phyloP scores from a whole-genome alignment of 2,329 filamentous ascomycete genomes.

The Byssoonygena ceratinophila region DNA sequence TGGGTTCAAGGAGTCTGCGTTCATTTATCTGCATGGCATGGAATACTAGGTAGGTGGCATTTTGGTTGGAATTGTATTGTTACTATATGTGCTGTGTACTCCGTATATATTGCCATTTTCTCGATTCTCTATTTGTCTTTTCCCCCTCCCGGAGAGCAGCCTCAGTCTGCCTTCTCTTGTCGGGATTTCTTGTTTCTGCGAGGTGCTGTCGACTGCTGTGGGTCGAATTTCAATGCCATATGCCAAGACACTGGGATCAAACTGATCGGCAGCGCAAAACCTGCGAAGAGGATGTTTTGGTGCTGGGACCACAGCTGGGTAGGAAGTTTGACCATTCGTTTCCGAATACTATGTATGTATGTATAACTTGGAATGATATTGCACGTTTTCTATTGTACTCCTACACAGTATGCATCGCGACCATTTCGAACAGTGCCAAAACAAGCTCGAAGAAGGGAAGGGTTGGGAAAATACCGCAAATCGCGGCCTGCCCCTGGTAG shows the following conservation, averaged over 20 bases:
- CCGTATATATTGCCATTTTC: background rate
- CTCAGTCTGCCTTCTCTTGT: background rate
- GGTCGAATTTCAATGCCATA: background rate
- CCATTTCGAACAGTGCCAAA: background rate
- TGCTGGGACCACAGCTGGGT: background rate
- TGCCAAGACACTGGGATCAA: background rate
- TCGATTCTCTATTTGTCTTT: background rate
- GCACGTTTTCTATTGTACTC: background rate
- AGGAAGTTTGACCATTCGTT: background rate
- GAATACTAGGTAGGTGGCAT: background rate
- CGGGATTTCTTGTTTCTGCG: background rate
- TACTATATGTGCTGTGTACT: background rate
- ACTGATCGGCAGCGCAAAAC: background rate
- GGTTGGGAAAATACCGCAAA: slow-evolving; percentile 5
- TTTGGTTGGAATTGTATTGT: background rate
- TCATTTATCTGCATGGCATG: slow-evolving; percentile 5
- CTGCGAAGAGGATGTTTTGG: background rate
- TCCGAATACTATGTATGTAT: background rate
- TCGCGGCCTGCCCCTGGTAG: background rate
- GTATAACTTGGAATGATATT: background rate
- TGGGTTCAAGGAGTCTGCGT: background rate
- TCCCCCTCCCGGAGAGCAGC: background rate
- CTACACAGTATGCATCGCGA: background rate
- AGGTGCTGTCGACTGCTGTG: background rate
- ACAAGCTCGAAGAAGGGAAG: background rate